A percentile compares a stretch with the other conserved stretches of the same genome.
Conservation (phyloP, 2,329 filamentous ascomycete genomes). For the Torrubiellomyces zombiae region DNA sequence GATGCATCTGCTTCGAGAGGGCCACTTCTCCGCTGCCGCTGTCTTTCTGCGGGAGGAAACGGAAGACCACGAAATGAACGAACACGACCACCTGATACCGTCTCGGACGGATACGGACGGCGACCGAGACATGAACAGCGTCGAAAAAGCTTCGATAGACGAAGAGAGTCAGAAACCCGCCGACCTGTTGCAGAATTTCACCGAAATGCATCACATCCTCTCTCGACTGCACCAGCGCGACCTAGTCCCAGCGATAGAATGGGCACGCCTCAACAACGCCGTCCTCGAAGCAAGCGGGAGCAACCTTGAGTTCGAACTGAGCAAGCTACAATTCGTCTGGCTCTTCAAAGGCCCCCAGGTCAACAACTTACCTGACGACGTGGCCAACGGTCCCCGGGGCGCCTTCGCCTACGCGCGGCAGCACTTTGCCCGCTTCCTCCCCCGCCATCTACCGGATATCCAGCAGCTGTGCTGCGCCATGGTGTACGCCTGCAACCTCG, state of each 20-base stretch:
- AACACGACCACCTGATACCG: constrained; percentile 4
- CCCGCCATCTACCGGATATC: constrained; percentile 62
- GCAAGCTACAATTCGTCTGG: constrained; percentile 77
- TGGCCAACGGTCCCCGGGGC: constrained; percentile 35
- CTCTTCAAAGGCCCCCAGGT: constrained; percentile 51
- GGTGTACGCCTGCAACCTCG: constrained; percentile 60
- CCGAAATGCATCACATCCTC: constrained; percentile 81
- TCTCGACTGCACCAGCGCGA: constrained; percentile 60
- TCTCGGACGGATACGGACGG: constrained; percentile 14
- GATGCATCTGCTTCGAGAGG: constrained; percentile 91
- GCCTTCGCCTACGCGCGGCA: constrained; percentile 62
- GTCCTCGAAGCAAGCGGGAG: constrained; percentile 68
- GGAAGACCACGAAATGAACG: constrained; percentile 14
- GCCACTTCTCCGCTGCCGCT: constrained; percentile 75
- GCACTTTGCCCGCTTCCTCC: constrained; percentile 60
- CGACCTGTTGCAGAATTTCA: constrained; percentile 64
- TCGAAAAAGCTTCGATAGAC: constrained; percentile 9
- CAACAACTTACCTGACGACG: constrained; percentile 38
- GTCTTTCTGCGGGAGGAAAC: constrained; percentile 64
- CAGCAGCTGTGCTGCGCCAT: constrained; percentile 68
- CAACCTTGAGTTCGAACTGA: constrained; percentile 89
- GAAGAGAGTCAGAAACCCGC: constrained; percentile 10
- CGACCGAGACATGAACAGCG: constrained; percentile 15
- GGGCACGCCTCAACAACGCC: constrained; percentile 57
- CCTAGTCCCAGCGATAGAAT: constrained; percentile 68